These are phyloP conservation scores for Didymella sp. DNA, from an alignment of 2,329 filamentous ascomycete genomes.

Conservation along the genomic window DNA sequence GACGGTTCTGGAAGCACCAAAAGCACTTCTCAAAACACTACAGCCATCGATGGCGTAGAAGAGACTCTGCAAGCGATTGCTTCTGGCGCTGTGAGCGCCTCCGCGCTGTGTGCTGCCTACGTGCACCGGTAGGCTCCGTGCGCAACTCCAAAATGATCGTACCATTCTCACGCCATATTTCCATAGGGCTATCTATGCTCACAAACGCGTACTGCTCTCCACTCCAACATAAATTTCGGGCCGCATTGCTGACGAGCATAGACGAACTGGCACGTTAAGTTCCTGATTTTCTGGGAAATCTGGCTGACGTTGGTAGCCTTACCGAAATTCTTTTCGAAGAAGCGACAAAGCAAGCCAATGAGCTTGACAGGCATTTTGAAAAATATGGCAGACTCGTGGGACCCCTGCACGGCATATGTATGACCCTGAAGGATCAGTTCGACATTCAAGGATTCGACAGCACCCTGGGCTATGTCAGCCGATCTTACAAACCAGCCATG, in stretches of 20 bases:
- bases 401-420: conserved; percentile 57
- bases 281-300: conserved; percentile 62
- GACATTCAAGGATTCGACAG: conserved; percentile 57
- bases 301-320: conserved; percentile 47
- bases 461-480: conserved; percentile 68
- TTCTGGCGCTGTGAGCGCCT: conserved; percentile 39
- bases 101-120: conserved; percentile 38
- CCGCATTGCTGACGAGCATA: conserved; percentile 47
- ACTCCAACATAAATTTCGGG: not conserved
- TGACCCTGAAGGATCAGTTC: conserved; percentile 60
- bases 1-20: conserved; percentile 17
- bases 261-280: conserved; percentile 50
- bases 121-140: conserved; percentile 38
- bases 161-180: conserved; percentile 46
- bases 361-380: conserved; percentile 52
- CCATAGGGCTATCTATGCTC: conserved; percentile 40
- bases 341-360: conserved; percentile 51
- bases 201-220: conserved; percentile 35
- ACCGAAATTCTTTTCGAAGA: conserved; percentile 58
- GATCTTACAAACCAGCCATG: conserved; percentile 60
- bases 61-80: conserved; percentile 33
- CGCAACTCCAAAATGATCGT: conserved; percentile 23
- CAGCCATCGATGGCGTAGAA: conserved; percentile 28
- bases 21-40: conserved; percentile 3
- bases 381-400: conserved; percentile 50